These are phyloP conservation scores for Byssochlamys sp. DNA, from an alignment of 2,329 filamentous ascomycete species.

Conservation along the genomic window DNA sequence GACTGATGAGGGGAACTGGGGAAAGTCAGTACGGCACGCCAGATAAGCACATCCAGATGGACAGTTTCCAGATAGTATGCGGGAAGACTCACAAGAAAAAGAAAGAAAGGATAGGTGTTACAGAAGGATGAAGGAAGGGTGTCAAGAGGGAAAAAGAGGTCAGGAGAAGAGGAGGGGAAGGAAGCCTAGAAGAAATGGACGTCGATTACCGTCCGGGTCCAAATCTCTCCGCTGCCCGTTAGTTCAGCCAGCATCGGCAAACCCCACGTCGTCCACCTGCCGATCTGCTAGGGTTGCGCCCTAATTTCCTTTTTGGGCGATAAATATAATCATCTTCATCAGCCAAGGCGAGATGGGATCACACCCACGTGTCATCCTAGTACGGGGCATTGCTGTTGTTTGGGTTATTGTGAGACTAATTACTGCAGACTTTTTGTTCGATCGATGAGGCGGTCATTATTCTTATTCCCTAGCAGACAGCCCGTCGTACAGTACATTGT, in stretches of 20 bases:
- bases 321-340: background rate
- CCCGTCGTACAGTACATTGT: background rate
- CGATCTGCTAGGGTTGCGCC: background rate
- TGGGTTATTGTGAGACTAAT: background rate
- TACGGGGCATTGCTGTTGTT: background rate
- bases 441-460: too few relatives aligned
- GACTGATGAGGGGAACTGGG: constrained; percentile 1
- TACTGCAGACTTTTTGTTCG: background rate
- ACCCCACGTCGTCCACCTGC: background rate
- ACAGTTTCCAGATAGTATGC: background rate
- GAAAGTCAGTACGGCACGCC: constrained; percentile 1
- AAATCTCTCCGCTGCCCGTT: constrained; percentile 11
- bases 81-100: constrained; percentile 7
- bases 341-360: background rate
- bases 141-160: constrained; percentile 9
- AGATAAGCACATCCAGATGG: background rate
- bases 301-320: background rate
- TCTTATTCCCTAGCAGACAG: background rate
- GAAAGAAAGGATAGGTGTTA: constrained; percentile 5
- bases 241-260: constrained; percentile 12
- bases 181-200: background rate
- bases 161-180: constrained; percentile 12
- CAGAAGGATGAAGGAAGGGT: constrained; percentile 8
- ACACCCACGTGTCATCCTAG: background rate
- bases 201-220: background rate